A percentile compares a stretch with the other conserved stretches of the same genome.
phyloP scores from a whole-genome alignment of 352 stramenopile species.

The Phytophthora multivora region DNA sequence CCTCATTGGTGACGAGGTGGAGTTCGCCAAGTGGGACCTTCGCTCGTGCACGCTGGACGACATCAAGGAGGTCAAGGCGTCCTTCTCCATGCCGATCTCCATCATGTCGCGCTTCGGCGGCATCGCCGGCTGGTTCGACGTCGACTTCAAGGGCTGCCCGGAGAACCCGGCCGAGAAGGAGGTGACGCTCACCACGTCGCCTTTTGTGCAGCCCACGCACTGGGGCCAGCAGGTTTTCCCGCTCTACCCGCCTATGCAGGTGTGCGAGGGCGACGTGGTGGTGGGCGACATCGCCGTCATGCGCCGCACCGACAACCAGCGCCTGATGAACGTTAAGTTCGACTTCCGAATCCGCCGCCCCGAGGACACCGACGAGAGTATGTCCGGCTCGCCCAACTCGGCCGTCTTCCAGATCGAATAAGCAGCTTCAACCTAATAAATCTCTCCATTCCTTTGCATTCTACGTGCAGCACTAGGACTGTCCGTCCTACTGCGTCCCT shows the following conservation, averaged over 20 bases:
- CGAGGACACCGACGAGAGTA: conserved; percentile 59
- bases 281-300: conserved; percentile 75
- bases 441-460: conserved; percentile 31
- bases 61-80: conserved; percentile 74
- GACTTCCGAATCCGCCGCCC: conserved; percentile 72
- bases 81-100: conserved; percentile 82
- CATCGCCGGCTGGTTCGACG: conserved; percentile 99
- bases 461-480: background rate
- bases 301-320: conserved; percentile 85
- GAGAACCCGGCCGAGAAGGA: conserved; percentile 77
- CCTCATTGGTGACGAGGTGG: conserved; percentile 84
- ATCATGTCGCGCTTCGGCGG: conserved; percentile 91
- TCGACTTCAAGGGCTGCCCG: conserved; percentile 96
- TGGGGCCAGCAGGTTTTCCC: conserved; percentile 90
- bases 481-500: too few species aligned
- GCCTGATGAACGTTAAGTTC: conserved; percentile 90
- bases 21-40: conserved; percentile 84
- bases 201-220: conserved; percentile 89
- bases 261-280: conserved; percentile 81
- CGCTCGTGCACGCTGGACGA: conserved; percentile 86
- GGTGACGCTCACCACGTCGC: conserved; percentile 91
- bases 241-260: conserved; percentile 82
- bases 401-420: conserved; percentile 90
- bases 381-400: conserved; percentile 49
- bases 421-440: conserved; percentile 41